Base-by-base conservation (phyloP, 2,329 filamentous ascomycete genomes). In the Biscogniauxia mediterranea region DNA sequence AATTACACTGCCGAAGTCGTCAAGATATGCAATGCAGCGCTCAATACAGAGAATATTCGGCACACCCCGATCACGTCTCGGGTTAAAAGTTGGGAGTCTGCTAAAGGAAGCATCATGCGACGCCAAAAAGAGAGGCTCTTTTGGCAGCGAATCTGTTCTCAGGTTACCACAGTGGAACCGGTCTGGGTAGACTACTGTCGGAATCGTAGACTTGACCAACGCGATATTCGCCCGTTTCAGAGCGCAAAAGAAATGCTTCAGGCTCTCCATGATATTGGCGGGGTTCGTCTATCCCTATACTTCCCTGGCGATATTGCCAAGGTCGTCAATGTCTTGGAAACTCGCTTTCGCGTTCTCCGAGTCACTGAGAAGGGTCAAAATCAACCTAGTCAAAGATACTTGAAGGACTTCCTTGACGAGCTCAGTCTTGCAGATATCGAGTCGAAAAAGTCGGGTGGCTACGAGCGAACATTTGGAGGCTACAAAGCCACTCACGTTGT, bases 211-310 rank as follows among this genome's bases (percentile, higher is more conserved):
- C 38, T 46, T 5, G 38, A 46, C 5, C 38, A 46, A n/a, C 38
- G 38, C 38, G 38, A 46, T 6, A 17, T n/a, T 46, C 38, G 38
- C 15, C 32, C 50, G 1, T 58, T 59, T 15, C 17, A 56, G n/a
- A 28, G 55, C 23, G 6, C 21, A 5, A 42, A 61, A 20, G 54
- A 53, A 23, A 56, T 64, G 53, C 26, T 62, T 4, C 6, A 53
- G 11, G 56, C 55, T 2, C 57, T 64, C 2, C 60, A 58, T 3
- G 62, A 62, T 42, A 60, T 64, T 52, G 62, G 62, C 1, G 60
- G 62, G 0, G 54, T 51, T 4, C 55, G 60, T 5, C 42, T 64
- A 19, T 62, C 57, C 20, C 55, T 61, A 6, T 64, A 61, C 25
- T 58, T 57, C 25, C 60, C 62, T 5, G 20, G 55, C 1, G 60